These are phyloP conservation scores for Metschnikowia similis DNA, from an alignment of 805 yeast genomes.

Conservation along the genomic window DNA sequence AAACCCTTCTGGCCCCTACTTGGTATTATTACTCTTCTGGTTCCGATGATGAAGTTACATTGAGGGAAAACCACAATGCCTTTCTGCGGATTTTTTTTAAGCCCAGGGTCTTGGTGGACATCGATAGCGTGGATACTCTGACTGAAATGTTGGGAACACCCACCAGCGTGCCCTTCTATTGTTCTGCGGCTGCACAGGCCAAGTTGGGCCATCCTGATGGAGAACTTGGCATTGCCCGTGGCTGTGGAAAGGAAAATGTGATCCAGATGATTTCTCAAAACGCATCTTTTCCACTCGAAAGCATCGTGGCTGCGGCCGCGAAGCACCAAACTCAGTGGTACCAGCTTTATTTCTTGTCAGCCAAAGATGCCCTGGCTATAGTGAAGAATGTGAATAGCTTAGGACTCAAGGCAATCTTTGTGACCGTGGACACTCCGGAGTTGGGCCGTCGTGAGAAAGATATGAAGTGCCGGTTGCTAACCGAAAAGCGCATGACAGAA, in stretches of 20 bases:
- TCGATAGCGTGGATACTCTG: constrained; percentile 61
- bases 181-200: constrained; percentile 89
- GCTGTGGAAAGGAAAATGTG: constrained; percentile 64
- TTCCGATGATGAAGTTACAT: constrained; percentile 86
- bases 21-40: constrained; percentile 72
- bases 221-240: constrained; percentile 78
- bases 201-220: constrained; percentile 92
- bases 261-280: constrained; percentile 92
- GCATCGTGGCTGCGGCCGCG: constrained; percentile 65
- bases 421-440: constrained; percentile 92
- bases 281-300: constrained; percentile 85
- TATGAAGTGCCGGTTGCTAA: constrained; percentile 35
- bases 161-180: constrained; percentile 75
- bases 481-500: constrained; percentile 2
- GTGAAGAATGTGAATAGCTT: constrained; percentile 63
- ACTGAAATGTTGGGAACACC: constrained; percentile 74
- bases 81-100: constrained; percentile 85
- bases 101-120: constrained; percentile 81
- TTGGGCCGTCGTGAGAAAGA: constrained; percentile 57
- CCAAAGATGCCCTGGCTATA: constrained; percentile 50
- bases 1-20: constrained; percentile 28
- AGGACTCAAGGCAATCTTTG: constrained; percentile 66
- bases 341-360: constrained; percentile 75
- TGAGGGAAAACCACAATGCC: constrained; percentile 87
- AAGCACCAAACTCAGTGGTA: constrained; percentile 80